Percentiles rank a stretch among this genome's conserved stretches.
phyloP scores from a whole-genome alignment of 1,284 basidiomycete genomes.

The Sanguinoderma infundibulare region DNA sequence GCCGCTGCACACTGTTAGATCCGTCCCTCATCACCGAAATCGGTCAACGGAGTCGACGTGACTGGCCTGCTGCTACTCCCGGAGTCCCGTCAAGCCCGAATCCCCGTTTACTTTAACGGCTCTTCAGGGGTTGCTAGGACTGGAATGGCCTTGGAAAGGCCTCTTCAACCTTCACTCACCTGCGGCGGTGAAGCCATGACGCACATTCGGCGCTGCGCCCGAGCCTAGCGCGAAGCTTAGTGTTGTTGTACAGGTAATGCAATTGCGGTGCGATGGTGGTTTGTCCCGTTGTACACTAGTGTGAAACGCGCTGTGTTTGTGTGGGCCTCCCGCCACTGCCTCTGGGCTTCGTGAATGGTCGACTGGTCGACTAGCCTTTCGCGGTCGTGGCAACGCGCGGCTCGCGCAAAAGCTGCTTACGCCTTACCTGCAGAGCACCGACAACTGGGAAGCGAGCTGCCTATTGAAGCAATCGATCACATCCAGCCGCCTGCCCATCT shows the following conservation, averaged over 20 bases:
- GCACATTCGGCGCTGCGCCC: background rate
- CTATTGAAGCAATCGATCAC: background rate
- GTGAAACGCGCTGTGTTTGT: background rate
- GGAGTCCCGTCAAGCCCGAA: too few species aligned
- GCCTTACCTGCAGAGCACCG: background rate
- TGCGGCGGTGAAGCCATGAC: background rate
- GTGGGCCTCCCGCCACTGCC: background rate
- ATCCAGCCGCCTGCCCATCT: background rate
- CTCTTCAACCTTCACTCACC: too few species aligned
- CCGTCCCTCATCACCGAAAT: too few species aligned
- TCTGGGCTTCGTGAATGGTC: background rate
- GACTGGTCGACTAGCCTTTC: constrained; percentile 1
- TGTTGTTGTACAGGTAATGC: background rate
- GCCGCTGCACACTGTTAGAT: too few species aligned
- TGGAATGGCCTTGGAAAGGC: too few species aligned
- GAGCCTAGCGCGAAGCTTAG: background rate
- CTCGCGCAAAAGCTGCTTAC: background rate
- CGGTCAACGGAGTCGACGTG: too few species aligned
- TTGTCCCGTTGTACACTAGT: background rate
- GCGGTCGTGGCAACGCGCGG: background rate
- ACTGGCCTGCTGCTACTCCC: too few species aligned
- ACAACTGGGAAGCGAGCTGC: background rate
- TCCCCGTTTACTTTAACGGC: too few species aligned
- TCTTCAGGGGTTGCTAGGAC: too few species aligned
- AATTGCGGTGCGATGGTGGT: background rate